phyloP scores from a whole-genome alignment of 768 basidiomycete genomes.

The Leccinum arenicola region DNA sequence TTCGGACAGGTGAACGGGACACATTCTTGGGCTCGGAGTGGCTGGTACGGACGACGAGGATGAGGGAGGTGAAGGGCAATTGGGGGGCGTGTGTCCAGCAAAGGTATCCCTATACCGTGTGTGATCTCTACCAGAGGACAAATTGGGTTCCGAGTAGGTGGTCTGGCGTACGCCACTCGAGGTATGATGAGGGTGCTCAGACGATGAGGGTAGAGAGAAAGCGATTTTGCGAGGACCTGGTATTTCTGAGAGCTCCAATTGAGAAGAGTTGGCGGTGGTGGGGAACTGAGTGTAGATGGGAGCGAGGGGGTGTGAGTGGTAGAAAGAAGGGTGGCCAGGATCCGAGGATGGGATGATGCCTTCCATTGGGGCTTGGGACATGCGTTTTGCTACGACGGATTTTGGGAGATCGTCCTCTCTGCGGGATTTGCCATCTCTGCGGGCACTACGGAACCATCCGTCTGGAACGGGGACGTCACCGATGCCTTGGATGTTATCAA shows the following conservation, averaged over 20 bases:
- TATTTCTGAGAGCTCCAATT: slow-evolving; percentile 24
- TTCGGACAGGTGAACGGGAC: slow-evolving; percentile 22
- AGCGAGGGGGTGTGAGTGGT: slow-evolving; percentile 21
- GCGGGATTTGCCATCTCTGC: slow-evolving; percentile 54
- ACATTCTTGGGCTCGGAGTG: slow-evolving; percentile 33
- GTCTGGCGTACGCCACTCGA: slow-evolving; percentile 26
- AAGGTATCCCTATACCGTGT: slow-evolving; percentile 20
- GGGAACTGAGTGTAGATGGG: slow-evolving; percentile 32
- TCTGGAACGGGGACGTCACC: slow-evolving; percentile 68
- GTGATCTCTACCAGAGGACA: slow-evolving; percentile 19
- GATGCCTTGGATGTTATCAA: slow-evolving; percentile 66
- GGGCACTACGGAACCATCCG: slow-evolving; percentile 77
- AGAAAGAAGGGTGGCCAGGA: slow-evolving; percentile 20
- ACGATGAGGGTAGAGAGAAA: slow-evolving; percentile 31
- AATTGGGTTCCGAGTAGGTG: slow-evolving; percentile 33
- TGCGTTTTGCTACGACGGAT: slow-evolving; percentile 44
- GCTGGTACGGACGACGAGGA: slow-evolving; percentile 40
- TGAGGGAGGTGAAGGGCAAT: slow-evolving; percentile 33
- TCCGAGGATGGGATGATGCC: slow-evolving; percentile 21
- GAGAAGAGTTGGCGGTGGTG: slow-evolving; percentile 28
- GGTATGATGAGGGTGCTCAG: slow-evolving; percentile 22
- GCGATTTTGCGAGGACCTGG: slow-evolving; percentile 23
- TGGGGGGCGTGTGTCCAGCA: slow-evolving; percentile 23
- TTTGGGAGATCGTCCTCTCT: slow-evolving; percentile 42
- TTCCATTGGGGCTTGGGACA: slow-evolving; percentile 34